Conservation (phyloP, 257 asterid species). For the Solanum chmielewskii region DNA sequence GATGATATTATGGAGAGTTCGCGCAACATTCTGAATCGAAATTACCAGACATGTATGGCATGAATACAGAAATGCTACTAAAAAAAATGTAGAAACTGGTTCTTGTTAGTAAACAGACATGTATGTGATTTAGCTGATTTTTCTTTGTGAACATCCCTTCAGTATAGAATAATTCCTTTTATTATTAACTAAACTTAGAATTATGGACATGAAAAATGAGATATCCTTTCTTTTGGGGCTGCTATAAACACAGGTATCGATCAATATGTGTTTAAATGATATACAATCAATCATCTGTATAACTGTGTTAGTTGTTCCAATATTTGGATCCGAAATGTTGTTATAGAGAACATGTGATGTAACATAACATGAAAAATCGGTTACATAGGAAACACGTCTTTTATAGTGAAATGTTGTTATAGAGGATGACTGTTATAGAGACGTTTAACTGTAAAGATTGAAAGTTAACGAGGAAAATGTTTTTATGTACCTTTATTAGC, state of each 20-base stretch:
- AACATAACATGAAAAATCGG: background rate
- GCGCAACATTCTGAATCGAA: background rate
- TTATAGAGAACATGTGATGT: background rate
- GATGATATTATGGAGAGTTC: background rate
- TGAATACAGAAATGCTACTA: background rate
- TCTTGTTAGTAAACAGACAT: background rate
- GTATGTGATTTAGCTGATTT: background rate
- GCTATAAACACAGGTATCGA: background rate
- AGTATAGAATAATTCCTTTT: background rate
- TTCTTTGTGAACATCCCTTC: background rate
- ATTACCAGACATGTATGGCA: background rate
- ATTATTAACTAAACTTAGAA: background rate
- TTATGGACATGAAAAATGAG: background rate
- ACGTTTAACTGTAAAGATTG: background rate
- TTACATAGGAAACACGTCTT: background rate
- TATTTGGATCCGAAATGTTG: background rate
- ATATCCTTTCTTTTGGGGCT: background rate
- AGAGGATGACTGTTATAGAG: background rate
- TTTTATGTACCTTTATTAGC: slow-evolving; percentile 16
- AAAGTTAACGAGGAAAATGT: background rate
- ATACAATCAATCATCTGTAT: background rate
- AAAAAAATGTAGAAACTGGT: background rate
- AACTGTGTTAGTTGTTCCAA: background rate
- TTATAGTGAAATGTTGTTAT: background rate
- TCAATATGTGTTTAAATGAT: background rate